Evolutionary conservation across 2,329 filamentous ascomycete species (phyloP).

Genomic region (Hypoxylon sp.): DNA sequence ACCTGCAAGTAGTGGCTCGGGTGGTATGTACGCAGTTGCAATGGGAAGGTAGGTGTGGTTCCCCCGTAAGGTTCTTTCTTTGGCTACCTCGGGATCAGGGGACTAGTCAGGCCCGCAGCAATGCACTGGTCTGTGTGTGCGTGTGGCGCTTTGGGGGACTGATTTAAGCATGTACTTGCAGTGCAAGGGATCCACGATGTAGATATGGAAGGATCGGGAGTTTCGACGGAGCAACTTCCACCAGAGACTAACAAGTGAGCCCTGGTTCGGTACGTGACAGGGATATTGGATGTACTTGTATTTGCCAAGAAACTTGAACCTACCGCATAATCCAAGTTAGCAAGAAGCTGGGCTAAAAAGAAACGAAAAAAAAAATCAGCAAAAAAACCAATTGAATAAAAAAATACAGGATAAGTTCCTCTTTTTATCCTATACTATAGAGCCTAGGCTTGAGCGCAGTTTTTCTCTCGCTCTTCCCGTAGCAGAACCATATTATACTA

Average conservation of each 20-base stretch:
- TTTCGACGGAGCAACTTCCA: constrained; percentile 28
- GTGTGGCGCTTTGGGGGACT: constrained; percentile 25
- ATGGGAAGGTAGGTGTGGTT: constrained; percentile 38
- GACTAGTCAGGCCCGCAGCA: constrained; percentile 35
- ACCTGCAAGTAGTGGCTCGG: constrained; percentile 8
- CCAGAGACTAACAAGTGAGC: constrained; percentile 31
- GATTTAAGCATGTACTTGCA: background rate
- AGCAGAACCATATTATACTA: constrained; percentile 4
- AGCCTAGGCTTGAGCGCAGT: no score
- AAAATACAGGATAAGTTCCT: no score
- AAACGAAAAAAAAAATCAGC: no score
- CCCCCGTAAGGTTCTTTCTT: constrained; percentile 21
- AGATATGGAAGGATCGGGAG: constrained; percentile 31
- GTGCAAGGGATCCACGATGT: constrained; percentile 4
- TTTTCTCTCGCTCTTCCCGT: constrained; percentile 12
- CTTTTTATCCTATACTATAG: constrained; percentile 13
- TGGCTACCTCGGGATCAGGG: constrained; percentile 35
- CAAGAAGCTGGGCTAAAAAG: no score
- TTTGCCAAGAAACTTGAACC: constrained; percentile 29
- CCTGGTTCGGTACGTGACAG: constrained; percentile 20
- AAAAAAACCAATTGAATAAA: no score
- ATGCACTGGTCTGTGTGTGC: constrained; percentile 18
- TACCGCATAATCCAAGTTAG: no score
- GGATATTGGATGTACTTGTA: no score
- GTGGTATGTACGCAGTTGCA: constrained; percentile 35